Conservation (phyloP, 305 asterid species). For the Fraxinus latifolia region DNA sequence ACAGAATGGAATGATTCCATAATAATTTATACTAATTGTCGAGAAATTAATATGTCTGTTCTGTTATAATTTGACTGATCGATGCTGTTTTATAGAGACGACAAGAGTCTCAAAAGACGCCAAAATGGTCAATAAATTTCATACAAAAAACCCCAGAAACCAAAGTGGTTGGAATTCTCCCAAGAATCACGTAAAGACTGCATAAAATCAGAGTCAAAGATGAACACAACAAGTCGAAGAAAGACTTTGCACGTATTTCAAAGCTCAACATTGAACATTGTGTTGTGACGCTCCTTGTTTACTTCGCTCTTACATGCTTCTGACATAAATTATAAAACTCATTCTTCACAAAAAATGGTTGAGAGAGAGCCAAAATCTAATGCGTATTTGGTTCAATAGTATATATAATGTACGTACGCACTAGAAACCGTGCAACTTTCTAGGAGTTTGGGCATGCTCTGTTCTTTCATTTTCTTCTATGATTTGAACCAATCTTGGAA, state of each 20-base stretch:
- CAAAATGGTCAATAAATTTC: conserved; percentile 29
- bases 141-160: background rate
- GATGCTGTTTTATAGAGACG: background rate
- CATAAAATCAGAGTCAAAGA: conserved; percentile 25
- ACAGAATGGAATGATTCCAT: conserved; percentile 36
- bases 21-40: conserved; percentile 22
- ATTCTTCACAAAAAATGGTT: too few species aligned
- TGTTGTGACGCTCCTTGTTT: background rate
- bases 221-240: conserved; percentile 30
- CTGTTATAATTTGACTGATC: background rate
- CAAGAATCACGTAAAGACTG: conserved; percentile 46
- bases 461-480: background rate
- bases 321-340: too few species aligned
- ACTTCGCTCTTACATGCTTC: background rate
- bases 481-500: background rate
- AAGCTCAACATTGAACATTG: background rate
- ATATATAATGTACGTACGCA: too few species aligned
- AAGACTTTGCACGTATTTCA: conserved; percentile 14
- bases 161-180: conserved; percentile 24
- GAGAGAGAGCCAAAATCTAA: too few species aligned
- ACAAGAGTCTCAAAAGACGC: conserved; percentile 45
- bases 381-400: too few species aligned
- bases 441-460: background rate
- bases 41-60: conserved; percentile 8
- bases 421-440: background rate